These are phyloP conservation scores for Lathyrus aphaca DNA, from an alignment of 306 rosid species.

Conservation along the genomic window DNA sequence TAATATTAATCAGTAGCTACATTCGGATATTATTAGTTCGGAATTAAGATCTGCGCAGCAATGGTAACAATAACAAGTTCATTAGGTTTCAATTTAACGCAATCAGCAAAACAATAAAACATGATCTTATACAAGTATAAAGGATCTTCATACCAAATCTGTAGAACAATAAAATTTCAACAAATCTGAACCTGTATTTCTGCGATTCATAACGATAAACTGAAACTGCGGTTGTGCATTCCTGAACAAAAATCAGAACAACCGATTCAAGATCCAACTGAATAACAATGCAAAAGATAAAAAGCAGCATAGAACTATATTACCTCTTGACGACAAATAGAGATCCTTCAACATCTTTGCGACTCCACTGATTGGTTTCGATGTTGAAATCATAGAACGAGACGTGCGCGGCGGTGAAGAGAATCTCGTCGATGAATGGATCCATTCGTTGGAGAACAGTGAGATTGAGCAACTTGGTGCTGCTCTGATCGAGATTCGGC, in stretches of 20 bases:
- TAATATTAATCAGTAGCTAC: neutral
- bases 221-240: constrained; percentile 86
- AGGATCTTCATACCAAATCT: neutral
- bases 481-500: constrained; percentile 90
- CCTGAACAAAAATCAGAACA: constrained; percentile 44
- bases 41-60: neutral
- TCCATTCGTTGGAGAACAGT: constrained; percentile 89
- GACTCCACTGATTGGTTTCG: constrained; percentile 92
- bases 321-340: constrained; percentile 96
- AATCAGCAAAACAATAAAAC: neutral
- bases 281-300: constrained; percentile 8
- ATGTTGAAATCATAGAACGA: constrained; percentile 85
- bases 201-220: constrained; percentile 94
- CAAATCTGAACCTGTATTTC: constrained; percentile 71
- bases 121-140: neutral
- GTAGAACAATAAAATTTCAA: neutral
- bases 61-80: neutral
- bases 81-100: neutral
- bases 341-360: constrained; percentile 98
- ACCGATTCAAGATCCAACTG: constrained; percentile 20
- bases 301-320: neutral
- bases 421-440: constrained; percentile 86
- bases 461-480: constrained; percentile 86
- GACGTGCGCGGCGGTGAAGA: constrained; percentile 93
- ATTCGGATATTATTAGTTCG: neutral